phyloP scores from a whole-genome alignment of 164 flowering plant genomes.

The Chimonanthus praecox region DNA sequence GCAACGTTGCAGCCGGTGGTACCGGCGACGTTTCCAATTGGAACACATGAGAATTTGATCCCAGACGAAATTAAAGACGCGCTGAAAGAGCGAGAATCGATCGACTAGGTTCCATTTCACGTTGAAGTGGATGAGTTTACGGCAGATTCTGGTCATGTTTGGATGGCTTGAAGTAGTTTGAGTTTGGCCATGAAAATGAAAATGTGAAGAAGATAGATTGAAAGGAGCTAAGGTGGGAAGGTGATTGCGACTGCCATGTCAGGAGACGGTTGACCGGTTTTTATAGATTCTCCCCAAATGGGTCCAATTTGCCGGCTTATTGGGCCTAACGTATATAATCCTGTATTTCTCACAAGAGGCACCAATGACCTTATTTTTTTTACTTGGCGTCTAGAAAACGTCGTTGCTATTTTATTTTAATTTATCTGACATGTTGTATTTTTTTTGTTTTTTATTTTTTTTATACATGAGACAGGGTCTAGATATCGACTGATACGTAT shows the following conservation, averaged over 20 bases:
- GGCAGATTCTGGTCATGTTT: conserved; percentile 62
- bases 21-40: conserved; percentile 30
- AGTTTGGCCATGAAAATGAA: conserved; percentile 13
- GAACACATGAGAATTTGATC: conserved; percentile 57
- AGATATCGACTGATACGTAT: no score
- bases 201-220: not conserved
- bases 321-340: conserved; percentile 10
- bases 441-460: no score
- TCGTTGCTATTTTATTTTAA: no score
- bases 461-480: no score
- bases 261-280: conserved; percentile 56
- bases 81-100: conserved; percentile 34
- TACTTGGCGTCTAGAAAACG: no score
- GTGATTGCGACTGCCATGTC: conserved; percentile 7
- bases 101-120: conserved; percentile 34
- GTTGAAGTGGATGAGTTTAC: conserved; percentile 35
- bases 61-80: conserved; percentile 52
- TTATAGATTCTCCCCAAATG: conserved; percentile 13
- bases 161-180: conserved; percentile 8
- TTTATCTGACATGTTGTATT: no score
- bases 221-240: conserved; percentile 8
- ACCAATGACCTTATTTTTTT: no score
- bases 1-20: conserved; percentile 35
- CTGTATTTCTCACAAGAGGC: no score
- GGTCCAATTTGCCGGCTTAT: conserved; percentile 51